Conservation (phyloP, 1,284 basidiomycete species). For the Boletus smithii region DNA sequence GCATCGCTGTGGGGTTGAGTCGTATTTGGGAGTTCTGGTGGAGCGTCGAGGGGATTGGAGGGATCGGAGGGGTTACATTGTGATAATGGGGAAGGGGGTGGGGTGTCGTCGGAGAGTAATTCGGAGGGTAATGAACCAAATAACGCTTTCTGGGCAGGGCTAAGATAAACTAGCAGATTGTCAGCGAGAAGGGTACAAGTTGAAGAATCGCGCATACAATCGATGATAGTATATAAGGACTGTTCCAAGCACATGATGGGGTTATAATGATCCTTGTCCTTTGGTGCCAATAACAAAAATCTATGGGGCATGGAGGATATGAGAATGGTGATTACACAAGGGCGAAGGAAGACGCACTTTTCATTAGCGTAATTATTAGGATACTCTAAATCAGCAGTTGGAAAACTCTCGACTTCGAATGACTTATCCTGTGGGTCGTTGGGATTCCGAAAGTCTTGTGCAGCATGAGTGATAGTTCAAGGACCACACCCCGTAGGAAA, state of each 20-base stretch:
- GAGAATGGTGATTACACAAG: background rate
- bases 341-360: constrained; percentile 37
- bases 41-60: constrained; percentile 11
- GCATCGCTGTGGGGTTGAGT: background rate
- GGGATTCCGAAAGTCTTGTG: constrained; percentile 61
- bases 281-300: constrained; percentile 68
- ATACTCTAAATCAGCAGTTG: constrained; percentile 65
- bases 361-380: constrained; percentile 64
- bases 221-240: constrained; percentile 62
- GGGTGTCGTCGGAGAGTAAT: constrained; percentile 40
- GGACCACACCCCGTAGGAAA: constrained; percentile 10
- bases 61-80: constrained; percentile 21
- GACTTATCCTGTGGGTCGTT: constrained; percentile 53
- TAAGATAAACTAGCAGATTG: constrained; percentile 55
- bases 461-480: background rate
- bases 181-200: constrained; percentile 14
- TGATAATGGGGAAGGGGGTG: constrained; percentile 32
- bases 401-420: constrained; percentile 59
- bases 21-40: constrained; percentile 20
- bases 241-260: constrained; percentile 71
- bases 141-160: constrained; percentile 54
- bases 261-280: constrained; percentile 77
- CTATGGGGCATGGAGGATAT: constrained; percentile 43
- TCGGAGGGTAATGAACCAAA: constrained; percentile 63
- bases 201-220: constrained; percentile 44